Conservation (phyloP, 2,329 filamentous ascomycete genomes). For the Fusarium armeniacum region DNA sequence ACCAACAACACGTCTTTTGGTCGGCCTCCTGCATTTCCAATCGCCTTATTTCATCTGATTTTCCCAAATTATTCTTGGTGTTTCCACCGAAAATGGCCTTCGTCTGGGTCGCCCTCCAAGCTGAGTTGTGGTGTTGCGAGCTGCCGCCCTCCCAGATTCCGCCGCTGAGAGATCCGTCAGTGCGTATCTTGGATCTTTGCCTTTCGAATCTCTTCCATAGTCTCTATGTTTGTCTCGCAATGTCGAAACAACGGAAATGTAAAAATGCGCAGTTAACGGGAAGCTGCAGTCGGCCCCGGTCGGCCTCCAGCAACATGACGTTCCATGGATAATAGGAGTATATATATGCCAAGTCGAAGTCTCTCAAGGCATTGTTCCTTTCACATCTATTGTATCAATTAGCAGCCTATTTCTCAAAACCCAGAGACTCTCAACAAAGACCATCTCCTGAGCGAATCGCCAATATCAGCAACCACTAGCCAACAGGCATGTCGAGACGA, state of each 20-base stretch:
- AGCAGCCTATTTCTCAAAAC: too few relatives aligned
- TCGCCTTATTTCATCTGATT: constrained; percentile 6
- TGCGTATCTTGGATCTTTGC: not conserved
- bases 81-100: constrained; percentile 10
- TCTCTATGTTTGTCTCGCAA: not conserved
- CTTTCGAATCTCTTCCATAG: not conserved
- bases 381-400: not conserved
- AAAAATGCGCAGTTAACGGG: not conserved
- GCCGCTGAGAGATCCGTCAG: constrained; percentile 12
- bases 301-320: constrained; percentile 19
- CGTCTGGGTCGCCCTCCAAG: constrained; percentile 31
- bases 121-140: constrained; percentile 19
- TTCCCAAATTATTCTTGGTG: not conserved
- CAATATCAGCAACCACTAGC: not conserved
- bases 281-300: constrained; percentile 7
- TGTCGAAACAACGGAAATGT: not conserved
- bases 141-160: not conserved
- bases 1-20: constrained; percentile 13
- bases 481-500: constrained; percentile 37
- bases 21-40: constrained; percentile 14
- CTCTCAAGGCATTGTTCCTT: not conserved
- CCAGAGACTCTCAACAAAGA: not conserved
- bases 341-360: not conserved
- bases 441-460: rapidly evolving
- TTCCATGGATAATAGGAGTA: not conserved